A percentile compares a stretch with the other conserved stretches of the same genome.
phyloP scores from a whole-genome alignment of 768 basidiomycete genomes.

The Naganishia kalamii region DNA sequence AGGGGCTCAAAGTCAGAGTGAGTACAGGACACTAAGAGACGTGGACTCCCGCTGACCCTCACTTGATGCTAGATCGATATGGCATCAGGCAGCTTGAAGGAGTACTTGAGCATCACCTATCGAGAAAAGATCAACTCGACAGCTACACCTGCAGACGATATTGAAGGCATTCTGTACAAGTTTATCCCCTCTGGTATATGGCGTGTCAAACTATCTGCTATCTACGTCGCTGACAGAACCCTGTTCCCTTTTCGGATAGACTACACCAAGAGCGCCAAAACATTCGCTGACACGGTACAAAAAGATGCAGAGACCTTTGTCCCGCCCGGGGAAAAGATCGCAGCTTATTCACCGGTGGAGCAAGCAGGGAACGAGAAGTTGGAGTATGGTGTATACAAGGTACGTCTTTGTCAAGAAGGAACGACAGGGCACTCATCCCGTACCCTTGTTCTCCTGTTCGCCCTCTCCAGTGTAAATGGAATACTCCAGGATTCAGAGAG shows the following conservation, averaged over 20 bases:
- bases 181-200: slow-evolving; percentile 68
- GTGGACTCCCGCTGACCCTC: not conserved
- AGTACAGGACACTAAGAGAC: slow-evolving; percentile 33
- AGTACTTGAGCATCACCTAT: slow-evolving; percentile 66
- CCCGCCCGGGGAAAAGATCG: slow-evolving; percentile 68
- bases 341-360: slow-evolving; percentile 55
- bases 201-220: not conserved
- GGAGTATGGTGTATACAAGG: slow-evolving; percentile 88
- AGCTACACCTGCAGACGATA: slow-evolving; percentile 69
- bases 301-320: slow-evolving; percentile 69
- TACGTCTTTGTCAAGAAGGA: slow-evolving; percentile 46
- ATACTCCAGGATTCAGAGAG: slow-evolving; percentile 79
- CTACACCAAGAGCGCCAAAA: slow-evolving; percentile 61
- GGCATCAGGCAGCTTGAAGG: slow-evolving; percentile 76
- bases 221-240: not conserved
- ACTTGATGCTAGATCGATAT: slow-evolving; percentile 41
- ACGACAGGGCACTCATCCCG: not conserved
- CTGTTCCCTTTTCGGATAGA: slow-evolving; percentile 49
- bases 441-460: not conserved
- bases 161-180: slow-evolving; percentile 65
- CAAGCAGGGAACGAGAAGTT: slow-evolving; percentile 55
- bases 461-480: slow-evolving; percentile 79
- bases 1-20: slow-evolving; percentile 75
- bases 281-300: slow-evolving; percentile 66
- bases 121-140: slow-evolving; percentile 58